Conservation (phyloP, 164 flowering plant species). For the Vitis rotundifolia region DNA sequence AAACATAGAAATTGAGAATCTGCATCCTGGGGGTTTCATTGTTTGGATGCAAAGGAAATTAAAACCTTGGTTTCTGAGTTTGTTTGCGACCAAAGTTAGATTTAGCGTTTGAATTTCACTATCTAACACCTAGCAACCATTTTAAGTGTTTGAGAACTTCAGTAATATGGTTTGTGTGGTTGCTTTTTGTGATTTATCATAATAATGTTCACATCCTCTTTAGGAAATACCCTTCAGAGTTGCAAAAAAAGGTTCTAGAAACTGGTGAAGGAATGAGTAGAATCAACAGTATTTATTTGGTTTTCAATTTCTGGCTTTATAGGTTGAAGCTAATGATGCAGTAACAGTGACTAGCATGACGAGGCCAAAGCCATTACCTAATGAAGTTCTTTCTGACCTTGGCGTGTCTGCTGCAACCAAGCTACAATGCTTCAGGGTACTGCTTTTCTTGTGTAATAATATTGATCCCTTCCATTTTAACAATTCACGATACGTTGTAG, state of each 20-base stretch:
- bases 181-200: no score
- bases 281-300: not conserved
- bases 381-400: constrained; percentile 76
- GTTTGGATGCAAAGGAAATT: not conserved
- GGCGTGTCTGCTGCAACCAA: constrained; percentile 88
- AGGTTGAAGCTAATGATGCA: constrained; percentile 98
- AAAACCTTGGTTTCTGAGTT: not conserved
- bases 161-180: no score
- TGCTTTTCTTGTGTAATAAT: not conserved
- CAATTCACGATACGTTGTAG: not conserved
- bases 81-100: no score
- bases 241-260: not conserved
- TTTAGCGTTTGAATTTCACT: no score
- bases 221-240: no score
- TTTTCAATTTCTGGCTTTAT: constrained; percentile 8
- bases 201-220: no score
- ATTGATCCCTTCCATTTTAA: not conserved
- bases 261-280: not conserved
- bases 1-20: not conserved
- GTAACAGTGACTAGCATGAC: constrained; percentile 92
- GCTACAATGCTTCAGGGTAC: constrained; percentile 85
- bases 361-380: constrained; percentile 83
- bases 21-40: not conserved
- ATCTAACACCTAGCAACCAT: no score
- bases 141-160: no score